Base-by-base conservation (phyloP, 139 green algal genomes). In the Picochlorum sp. region DNA sequence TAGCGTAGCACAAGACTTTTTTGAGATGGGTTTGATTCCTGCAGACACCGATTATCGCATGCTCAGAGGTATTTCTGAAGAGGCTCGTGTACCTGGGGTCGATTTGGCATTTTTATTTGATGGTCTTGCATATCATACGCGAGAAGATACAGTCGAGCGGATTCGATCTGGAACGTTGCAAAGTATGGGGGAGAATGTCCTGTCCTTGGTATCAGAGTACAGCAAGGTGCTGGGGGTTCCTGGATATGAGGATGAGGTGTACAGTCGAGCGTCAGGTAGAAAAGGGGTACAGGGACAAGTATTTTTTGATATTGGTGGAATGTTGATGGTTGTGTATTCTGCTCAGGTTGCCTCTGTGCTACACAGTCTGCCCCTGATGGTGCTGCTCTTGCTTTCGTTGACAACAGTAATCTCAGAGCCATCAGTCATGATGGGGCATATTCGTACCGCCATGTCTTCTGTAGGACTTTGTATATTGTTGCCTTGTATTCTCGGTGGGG, bases 1-100 rank as follows among this genome's bases (percentile, higher is more conserved):
- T 13, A 70, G 79, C 4, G 62, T 90, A 10, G 80, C 73, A 2
- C 82, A 85, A 58, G 79, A 84, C 51, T 75, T 84, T 57, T 84
- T 85, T 37, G 66, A 81, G 45, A 37, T 77, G 30, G 74, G 79
- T 20, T 57, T 92, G 28, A 84, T 91, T 32, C 84, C 85, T 2
- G 84, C 81, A 3, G 85, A 92, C 74, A 88, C 82, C 1, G 85
- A 92, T 58, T 92, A 80, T 66, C 70, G 82, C 16, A 84, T 92
- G 80, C 85, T 89, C 63, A 71, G 54, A n/a, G 69, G 65, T 52
- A 57, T 64, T 14, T 61, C 71, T 58, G 63, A 75, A 41, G 38
- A 77, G 70, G 41, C 58, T 8, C 3, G 76, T 45, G 15, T 91
- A 63, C 81, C 82, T 7, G 85, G 85, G 24, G 62, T 92, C 13